phyloP scores from a whole-genome alignment of 139 green algal species.

The Coccomyxa sp. region DNA sequence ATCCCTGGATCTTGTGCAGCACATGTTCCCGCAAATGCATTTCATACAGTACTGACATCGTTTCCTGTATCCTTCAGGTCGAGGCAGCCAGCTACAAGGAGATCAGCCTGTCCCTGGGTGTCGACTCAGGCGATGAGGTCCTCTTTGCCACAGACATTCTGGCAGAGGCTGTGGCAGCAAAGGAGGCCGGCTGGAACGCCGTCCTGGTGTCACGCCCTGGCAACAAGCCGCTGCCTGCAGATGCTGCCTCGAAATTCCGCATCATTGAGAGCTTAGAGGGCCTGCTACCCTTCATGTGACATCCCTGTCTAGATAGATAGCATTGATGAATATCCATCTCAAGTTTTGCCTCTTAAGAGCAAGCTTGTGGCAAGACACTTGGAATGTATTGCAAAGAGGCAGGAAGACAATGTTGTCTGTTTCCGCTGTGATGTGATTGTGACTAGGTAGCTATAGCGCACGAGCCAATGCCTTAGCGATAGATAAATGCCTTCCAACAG shows the following conservation, averaged over 20 bases:
- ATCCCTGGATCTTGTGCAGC: neutral
- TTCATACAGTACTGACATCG: neutral
- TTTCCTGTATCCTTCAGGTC: slow-evolving; percentile 32
- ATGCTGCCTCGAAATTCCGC: neutral
- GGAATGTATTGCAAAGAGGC: too few species aligned
- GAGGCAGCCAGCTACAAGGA: slow-evolving; percentile 68
- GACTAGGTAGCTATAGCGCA: too few species aligned
- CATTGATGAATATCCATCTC: too few species aligned
- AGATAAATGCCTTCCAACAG: too few species aligned
- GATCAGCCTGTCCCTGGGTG: slow-evolving; percentile 80
- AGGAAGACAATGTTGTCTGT: too few species aligned
- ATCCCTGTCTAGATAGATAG: too few species aligned
- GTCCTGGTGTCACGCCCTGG: slow-evolving; percentile 71
- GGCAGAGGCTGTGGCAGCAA: slow-evolving; percentile 76
- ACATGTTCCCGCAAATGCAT: neutral
- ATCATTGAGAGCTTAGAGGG: neutral
- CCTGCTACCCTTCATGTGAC: too few species aligned
- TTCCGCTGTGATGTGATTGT: too few species aligned
- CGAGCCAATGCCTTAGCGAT: too few species aligned
- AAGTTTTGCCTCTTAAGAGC: too few species aligned
- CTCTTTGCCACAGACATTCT: slow-evolving; percentile 88
- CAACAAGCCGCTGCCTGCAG: slow-evolving; percentile 60
- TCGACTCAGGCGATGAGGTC: slow-evolving; percentile 55
- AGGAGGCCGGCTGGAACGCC: slow-evolving; percentile 68
- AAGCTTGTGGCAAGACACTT: too few species aligned